Base-by-base conservation (phyloP, 2,329 filamentous ascomycete species). In the Graphilbum sp. region DNA sequence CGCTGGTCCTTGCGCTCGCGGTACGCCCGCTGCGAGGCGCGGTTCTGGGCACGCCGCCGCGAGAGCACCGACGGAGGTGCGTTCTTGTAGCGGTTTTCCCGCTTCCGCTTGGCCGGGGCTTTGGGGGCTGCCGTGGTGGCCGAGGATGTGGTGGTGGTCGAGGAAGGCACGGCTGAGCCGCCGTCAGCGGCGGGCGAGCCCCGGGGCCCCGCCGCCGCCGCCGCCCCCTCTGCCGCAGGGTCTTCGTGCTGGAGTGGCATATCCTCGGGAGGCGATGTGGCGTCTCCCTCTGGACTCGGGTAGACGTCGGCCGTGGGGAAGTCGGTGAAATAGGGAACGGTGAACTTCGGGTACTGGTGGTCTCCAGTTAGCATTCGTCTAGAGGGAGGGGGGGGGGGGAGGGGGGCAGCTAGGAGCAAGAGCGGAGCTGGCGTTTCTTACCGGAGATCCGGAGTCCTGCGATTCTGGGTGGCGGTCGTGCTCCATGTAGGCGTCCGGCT, bases 1-100 rank as follows among this genome's bases (percentile, higher is more conserved):
- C 75, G 67, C 51, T 76, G 72, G 49, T 79, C 71, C 48, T 75
- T 76, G 38, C 72, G 63, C 50, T 76, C 70, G 35, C 71, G 61
- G 49, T 75, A 75, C 1, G 70, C 71, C 41, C 71, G 59, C 50
- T 75, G 71, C 3, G 71, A 74, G 30, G 70, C 70, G 38, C 70
- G 63, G 46, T 75, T 75, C 47, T 75, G 71, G 34, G 69, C 70
- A 49, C 70, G 60, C 42, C 71, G 65, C 34, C 69, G 64, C 67
- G 59, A 63, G 39, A 67, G 52, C 12, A 67, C 64, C 5, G 62
- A 61, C 0, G 63, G 62, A 1, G 64, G 61, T 1, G 64, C 64
- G 39, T 69, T 66, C 49, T 67, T 66, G 46, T 69, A 69, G 35
- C 65, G 56, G 50, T 67, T 68, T 45, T 67, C 63, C 18, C 64